phyloP scores from a whole-genome alignment of 345 rosid genomes.

The Draba incana region DNA sequence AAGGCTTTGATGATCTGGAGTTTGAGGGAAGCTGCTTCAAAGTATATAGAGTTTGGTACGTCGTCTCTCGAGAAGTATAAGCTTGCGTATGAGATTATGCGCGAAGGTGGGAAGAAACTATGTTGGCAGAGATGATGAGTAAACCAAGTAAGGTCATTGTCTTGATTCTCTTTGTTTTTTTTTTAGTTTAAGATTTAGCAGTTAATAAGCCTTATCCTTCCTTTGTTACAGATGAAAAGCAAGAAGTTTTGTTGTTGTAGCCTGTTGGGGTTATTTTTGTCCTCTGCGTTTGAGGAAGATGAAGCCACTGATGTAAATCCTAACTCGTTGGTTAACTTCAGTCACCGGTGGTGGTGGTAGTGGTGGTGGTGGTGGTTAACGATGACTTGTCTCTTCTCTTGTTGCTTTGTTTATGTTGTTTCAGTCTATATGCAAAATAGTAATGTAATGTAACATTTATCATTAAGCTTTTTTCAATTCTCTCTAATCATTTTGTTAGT shows the following conservation, averaged over 20 bases:
- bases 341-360: constrained; percentile 6
- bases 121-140: constrained; percentile 65
- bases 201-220: neutral
- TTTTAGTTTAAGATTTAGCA: constrained; percentile 13
- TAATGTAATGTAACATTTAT: constrained; percentile 23
- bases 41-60: constrained; percentile 72
- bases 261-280: constrained; percentile 14
- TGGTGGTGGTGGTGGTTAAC: neutral
- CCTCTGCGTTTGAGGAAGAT: constrained; percentile 22
- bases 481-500: neutral
- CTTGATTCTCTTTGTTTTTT: constrained; percentile 27
- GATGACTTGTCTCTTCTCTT: neutral
- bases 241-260: constrained; percentile 21
- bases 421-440: constrained; percentile 1
- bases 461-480: neutral
- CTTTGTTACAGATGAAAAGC: constrained; percentile 14
- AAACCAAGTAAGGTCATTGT: constrained; percentile 27
- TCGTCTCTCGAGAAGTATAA: constrained; percentile 73
- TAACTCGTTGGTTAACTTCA: constrained; percentile 24
- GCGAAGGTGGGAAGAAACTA: constrained; percentile 79
- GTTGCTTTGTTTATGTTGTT: constrained; percentile 29
- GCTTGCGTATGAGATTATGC: constrained; percentile 77
- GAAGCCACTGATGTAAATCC: constrained; percentile 27
- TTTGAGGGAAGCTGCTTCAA: constrained; percentile 80
- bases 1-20: constrained; percentile 82